Evolutionary conservation across 1,139 yeast species (phyloP), one percentile per base, ranked within the genome.

Genomic region (Citeromyces siamensis): DNA sequence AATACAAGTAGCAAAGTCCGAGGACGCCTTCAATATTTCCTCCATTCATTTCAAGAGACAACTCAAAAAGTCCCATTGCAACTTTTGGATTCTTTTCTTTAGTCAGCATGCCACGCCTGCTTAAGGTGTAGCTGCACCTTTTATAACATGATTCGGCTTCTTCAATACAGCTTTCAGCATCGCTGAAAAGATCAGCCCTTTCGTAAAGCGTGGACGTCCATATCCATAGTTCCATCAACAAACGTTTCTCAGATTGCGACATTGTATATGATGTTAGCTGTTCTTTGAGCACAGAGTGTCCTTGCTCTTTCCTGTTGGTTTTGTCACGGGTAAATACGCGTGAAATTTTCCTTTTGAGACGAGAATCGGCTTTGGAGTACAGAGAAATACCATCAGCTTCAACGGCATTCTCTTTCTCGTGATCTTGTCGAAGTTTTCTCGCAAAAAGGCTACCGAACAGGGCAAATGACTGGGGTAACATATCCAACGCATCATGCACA

Each of bases 171-270:
- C 73, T 77, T 46, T 75, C 78, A 8, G 88, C 75, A 41, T 84
- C 94, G 6, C 62, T 68, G 3, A 58, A 44, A 38, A 72, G 59
- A 1, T 70, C 76, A 4, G 71, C 64, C 44, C 73, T 70, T 46
- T 71, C 59, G 52, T 83, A 86, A 28, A 84, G 59, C 32, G 68
- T 68, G 1, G 86, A 69, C 0, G 84, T 67, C 73, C 85, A 74
- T 37, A 85, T 55, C 95, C 95, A 86, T 9, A 83, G 51, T 23
- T 65, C 66, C 47, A 78, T 84, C 37, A 78, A 53, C 8, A 75
- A 33, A 31, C 42, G 32, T 3, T 36, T 38, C 21, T 42, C 35
- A 7, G 19, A 14, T 32, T 26, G 21, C 14, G 28, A 6, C 32
- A 23, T 14, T 26, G 32, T 23, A n/a, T n/a, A n/a, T 16, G 33